Percentiles rank a stretch among this genome's conserved stretches.
Conservation (phyloP, 2,329 filamentous ascomycete species). For the Chaetomiaceae sp. region DNA sequence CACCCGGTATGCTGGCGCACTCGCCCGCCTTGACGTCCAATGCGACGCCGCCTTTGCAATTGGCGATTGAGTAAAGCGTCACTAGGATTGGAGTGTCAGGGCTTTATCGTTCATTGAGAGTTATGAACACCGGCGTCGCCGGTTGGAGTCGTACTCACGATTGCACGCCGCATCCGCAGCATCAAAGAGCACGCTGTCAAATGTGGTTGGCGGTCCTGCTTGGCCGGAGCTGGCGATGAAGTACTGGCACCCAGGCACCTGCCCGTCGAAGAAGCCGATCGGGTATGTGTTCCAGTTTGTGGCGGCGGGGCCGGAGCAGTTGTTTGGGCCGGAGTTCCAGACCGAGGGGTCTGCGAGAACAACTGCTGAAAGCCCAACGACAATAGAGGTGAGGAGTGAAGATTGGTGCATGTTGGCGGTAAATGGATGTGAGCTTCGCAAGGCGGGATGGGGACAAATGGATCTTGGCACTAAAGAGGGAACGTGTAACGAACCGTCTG, state of each 20-base stretch:
- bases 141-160: neutral
- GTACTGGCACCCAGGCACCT: neutral
- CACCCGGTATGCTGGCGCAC: neutral
- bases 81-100: neutral
- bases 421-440: too few species aligned
- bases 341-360: neutral
- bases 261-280: neutral
- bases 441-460: too few species aligned
- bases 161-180: neutral
- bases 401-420: neutral
- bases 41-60: neutral
- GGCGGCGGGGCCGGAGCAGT: neutral
- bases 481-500: too few species aligned
- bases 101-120: neutral
- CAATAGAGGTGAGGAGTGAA: neutral
- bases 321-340: neutral
- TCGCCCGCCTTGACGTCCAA: neutral
- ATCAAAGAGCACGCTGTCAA: neutral
- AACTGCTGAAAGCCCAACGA: neutral
- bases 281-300: neutral
- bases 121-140: too few species aligned
- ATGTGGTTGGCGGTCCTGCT: neutral
- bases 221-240: neutral
- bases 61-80: neutral
- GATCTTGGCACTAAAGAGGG: too few species aligned